Evolutionary conservation across 805 yeast genomes (phyloP).

Genomic region (Komagataella ulmi): DNA sequence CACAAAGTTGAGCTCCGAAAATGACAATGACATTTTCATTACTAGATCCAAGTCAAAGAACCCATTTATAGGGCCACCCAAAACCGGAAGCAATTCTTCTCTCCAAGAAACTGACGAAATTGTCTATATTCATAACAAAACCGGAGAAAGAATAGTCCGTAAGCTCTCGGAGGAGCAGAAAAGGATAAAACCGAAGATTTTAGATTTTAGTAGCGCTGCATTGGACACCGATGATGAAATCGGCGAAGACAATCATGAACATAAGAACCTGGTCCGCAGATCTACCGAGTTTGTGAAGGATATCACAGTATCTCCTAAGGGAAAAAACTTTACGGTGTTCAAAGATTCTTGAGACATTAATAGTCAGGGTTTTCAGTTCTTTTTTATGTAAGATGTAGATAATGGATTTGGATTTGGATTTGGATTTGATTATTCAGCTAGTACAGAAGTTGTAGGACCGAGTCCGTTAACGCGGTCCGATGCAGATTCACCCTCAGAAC

Average conservation of each 20-base stretch:
- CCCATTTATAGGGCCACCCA: slow-evolving; percentile 15
- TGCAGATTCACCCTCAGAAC: not conserved
- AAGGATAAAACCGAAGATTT: slow-evolving; percentile 23
- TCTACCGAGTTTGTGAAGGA: not conserved
- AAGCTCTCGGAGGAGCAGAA: slow-evolving; percentile 18
- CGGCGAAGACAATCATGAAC: not conserved
- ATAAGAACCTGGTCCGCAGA: not conserved
- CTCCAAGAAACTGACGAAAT: slow-evolving; percentile 10
- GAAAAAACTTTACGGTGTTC: not conserved
- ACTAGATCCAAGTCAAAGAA: slow-evolving; percentile 9
- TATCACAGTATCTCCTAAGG: not conserved
- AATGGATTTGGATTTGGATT: not conserved
- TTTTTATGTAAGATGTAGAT: not conserved
- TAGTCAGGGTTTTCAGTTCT: not conserved
- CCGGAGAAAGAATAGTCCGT: slow-evolving; percentile 22
- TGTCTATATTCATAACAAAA: slow-evolving; percentile 26
- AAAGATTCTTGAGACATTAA: not conserved
- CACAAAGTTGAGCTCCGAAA: slow-evolving; percentile 10
- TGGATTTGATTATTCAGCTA: not conserved
- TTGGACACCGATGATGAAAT: not conserved
- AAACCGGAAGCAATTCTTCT: not conserved
- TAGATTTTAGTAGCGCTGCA: slow-evolving; percentile 13
- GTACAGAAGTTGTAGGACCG: not conserved
- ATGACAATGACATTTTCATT: slow-evolving; percentile 8
- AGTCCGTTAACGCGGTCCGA: not conserved